These are phyloP conservation scores for Jamesozyma rosinii DNA, from an alignment of 805 yeast species.

Conservation along the genomic window DNA sequence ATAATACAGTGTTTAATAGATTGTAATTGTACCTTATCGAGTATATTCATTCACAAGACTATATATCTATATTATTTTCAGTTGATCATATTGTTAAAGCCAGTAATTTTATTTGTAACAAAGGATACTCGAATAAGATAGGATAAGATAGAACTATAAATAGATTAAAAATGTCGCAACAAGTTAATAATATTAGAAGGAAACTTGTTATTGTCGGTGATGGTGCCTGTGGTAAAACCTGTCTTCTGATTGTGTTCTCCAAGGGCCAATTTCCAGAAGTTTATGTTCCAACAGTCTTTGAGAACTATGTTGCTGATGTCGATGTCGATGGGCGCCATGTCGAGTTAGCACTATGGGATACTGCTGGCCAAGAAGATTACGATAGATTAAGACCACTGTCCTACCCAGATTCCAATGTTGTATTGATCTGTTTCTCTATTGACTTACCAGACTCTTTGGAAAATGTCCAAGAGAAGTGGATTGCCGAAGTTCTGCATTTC, in stretches of 20 bases:
- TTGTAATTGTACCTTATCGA: not conserved
- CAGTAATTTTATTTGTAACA: no score
- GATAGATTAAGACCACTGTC: slow-evolving; percentile 86
- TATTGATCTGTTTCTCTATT: slow-evolving; percentile 81
- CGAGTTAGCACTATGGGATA: slow-evolving; percentile 93
- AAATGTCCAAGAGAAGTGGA: slow-evolving; percentile 94
- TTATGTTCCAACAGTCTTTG: slow-evolving; percentile 93
- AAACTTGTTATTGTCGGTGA: slow-evolving; percentile 92
- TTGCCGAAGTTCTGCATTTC: slow-evolving; percentile 85
- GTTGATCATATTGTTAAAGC: not conserved
- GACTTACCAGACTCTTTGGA: slow-evolving; percentile 88
- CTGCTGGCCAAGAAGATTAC: slow-evolving; percentile 97
- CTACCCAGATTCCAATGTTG: slow-evolving; percentile 88
- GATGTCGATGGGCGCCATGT: slow-evolving; percentile 86
- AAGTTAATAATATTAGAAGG: slow-evolving; percentile 38
- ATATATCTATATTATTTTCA: not conserved
- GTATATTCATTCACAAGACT: not conserved
- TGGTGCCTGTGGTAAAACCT: slow-evolving; percentile 96
- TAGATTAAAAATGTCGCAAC: slow-evolving; percentile 19
- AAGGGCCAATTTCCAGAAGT: slow-evolving; percentile 90
- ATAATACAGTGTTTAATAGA: no score
- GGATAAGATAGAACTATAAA: not conserved
- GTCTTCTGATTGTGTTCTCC: slow-evolving; percentile 75
- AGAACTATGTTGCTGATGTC: slow-evolving; percentile 94
- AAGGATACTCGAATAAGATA: no score